Base-by-base conservation (phyloP, 306 rosid genomes). In the Chamaecrista fasciculata region DNA sequence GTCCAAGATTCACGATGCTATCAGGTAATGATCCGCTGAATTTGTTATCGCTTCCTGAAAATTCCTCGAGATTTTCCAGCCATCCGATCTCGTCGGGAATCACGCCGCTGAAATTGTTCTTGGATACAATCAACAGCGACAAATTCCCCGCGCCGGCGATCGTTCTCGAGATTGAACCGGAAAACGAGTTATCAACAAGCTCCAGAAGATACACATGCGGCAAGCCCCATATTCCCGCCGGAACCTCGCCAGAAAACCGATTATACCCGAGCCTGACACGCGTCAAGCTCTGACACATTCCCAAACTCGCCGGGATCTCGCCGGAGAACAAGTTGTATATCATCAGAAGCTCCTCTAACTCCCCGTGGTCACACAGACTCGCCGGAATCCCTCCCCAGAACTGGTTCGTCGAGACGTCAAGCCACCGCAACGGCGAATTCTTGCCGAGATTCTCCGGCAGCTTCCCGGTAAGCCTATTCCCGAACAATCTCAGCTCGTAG, bases 201-300 rank as follows among this genome's bases (percentile, higher is more conserved):
- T 94, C 99, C 3, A 94, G 83, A 0, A 94, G 69, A 36, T 73
- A 79, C 2, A 91, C 95, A 43, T 39, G 85, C 0, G 96, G 91
- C 1, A 91, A 87, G 1, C 97, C 97, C 99, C 99, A 94, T 11
- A 94, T 39, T 5, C 86, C 85, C 2, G 80, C 89, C 47, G 99
- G 99, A 25, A 94, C 88, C 57, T 89, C 84, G 26, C 99, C 99
- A 66, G 89, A 71, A 0, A 91, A 67, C 11, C 82, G 55, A 61
- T 94, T 94, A 68, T 36, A 70, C 1, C 88, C 95, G 1, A 94
- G 21, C 1, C 99, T 75, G 14, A 94, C 82, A 16, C 96, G 83
- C 2, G 67, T 78, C 79, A 94, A 57, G 59, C 86, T 84, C 65
- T 53, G 90, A 55, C 97, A 94, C 51, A 85, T 83, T 1, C 89